Conservation (phyloP, 2,329 filamentous ascomycete species). For the Penicillium nordicum region DNA sequence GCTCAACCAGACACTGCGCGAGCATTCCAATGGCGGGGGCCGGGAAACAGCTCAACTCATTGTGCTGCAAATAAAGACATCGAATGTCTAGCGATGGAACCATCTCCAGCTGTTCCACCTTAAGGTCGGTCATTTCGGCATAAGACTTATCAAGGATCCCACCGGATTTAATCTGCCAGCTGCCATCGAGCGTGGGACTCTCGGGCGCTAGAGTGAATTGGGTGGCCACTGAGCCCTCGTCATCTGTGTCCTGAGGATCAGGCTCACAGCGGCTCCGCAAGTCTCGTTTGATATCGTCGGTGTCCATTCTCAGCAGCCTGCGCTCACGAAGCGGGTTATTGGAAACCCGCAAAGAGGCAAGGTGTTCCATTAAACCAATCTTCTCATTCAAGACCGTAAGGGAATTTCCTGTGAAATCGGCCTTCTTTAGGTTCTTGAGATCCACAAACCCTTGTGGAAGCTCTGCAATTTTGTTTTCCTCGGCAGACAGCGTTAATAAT, state of each 20-base stretch:
- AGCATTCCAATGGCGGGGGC: slow-evolving; percentile 65
- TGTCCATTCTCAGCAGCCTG: slow-evolving; percentile 76
- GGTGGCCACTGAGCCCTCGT: slow-evolving; percentile 41
- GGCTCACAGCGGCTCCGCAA: slow-evolving; percentile 63
- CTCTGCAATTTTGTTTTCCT: slow-evolving; percentile 73
- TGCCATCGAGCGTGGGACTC: slow-evolving; percentile 29
- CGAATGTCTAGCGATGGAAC: slow-evolving; percentile 50
- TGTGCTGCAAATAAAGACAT: slow-evolving; percentile 70
- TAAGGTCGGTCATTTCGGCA: slow-evolving; percentile 57
- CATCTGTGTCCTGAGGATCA: slow-evolving; percentile 39
- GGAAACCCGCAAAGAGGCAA: slow-evolving; percentile 71
- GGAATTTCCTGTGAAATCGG: slow-evolving; percentile 82
- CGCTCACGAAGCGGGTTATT: slow-evolving; percentile 91
- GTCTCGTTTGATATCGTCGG: slow-evolving; percentile 74
- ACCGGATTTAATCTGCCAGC: slow-evolving; percentile 39
- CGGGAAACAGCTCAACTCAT: slow-evolving; percentile 69
- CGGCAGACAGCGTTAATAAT: slow-evolving; percentile 69
- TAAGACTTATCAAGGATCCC: slow-evolving; percentile 65
- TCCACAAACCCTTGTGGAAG: slow-evolving; percentile 73
- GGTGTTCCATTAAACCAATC: slow-evolving; percentile 72
- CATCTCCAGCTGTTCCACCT: slow-evolving; percentile 46
- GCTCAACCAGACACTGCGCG: slow-evolving; percentile 63
- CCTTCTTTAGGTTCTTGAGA: slow-evolving; percentile 66
- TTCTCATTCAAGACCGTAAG: slow-evolving; percentile 71
- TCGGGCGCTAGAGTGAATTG: slow-evolving; percentile 47